Base-by-base conservation (phyloP, 345 rosid species). In the Punica granatum region DNA sequence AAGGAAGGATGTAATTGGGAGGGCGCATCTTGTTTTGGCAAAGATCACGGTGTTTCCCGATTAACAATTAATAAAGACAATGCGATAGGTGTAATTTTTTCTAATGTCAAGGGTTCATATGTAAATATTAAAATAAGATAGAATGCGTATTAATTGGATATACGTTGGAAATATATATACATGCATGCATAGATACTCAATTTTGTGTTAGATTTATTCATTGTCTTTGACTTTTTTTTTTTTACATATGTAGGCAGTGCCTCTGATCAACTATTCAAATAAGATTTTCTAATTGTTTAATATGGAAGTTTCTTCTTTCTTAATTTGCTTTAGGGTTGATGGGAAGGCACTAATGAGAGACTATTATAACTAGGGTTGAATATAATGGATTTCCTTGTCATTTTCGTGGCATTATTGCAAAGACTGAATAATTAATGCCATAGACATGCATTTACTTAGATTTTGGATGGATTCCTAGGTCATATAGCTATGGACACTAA, bases 321-420 rank as follows among this genome's bases (percentile, higher is more conserved):
- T 44, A 53, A 25, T 44, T 33, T 65, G 21, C 28, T 31, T 46
- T 65, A 23, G 54, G 36, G 68, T 65, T 54, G 68, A 30, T 23
- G 68, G 54, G 37, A 32, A 54, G 58, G 58, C 11, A 49, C 58
- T 51, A n/a, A 51, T 21, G 9, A n/a, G 11, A 8, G 25, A 51
- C n/a, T 51, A 64, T 42, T 64, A 42, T 39, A 28, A 39, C 23
- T 37, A n/a, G n/a, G n/a, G 43, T 35, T 28, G 21, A 35, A 25
- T 30, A 32, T 7, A 15, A 51, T 43, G 37, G 66, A 64, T 48
- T 64, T 39, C 51, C 67, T 25, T 44, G 56, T 65, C 68, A 44
- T 49, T 65, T 65, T 31, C 68, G 15, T 65, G 33, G 54, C 39
- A 65, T 65, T 31, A 65, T 65, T 65, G 68, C 56, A 10, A 53